These are phyloP conservation scores for Cryptosporidium parvum DNA, from an alignment of 169 alveolate genomes.

Conservation along the genomic window DNA sequence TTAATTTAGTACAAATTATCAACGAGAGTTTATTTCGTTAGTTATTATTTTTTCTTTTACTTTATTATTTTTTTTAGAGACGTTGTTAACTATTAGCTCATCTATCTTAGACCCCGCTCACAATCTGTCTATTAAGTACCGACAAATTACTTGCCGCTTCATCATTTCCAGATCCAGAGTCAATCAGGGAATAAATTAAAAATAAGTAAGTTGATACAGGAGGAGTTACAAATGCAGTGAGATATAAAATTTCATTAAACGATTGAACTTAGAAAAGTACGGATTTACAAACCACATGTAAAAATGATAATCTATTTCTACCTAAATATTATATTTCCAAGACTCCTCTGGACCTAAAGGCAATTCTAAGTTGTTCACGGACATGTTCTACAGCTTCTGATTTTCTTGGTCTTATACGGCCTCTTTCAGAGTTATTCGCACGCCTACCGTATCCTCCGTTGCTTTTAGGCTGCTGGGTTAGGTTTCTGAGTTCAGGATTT, in stretches of 20 bases:
- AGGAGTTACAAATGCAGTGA: too few relatives aligned
- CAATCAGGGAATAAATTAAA: background rate
- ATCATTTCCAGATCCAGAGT: background rate
- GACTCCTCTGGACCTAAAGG: slow-evolving; percentile 60
- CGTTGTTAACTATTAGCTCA: background rate
- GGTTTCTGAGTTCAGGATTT: background rate
- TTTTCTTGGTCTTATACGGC: slow-evolving; percentile 22
- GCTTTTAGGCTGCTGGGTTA: background rate
- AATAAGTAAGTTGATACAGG: too few relatives aligned
- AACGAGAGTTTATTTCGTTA: background rate
- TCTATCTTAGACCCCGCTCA: slow-evolving; percentile 8
- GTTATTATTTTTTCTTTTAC: background rate
- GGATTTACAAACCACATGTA: background rate
- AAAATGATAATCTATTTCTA: background rate
- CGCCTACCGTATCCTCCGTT: slow-evolving; percentile 16
- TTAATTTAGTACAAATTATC: background rate
- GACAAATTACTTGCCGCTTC: background rate
- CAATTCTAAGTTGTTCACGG: slow-evolving; percentile 61
- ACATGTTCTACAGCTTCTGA: slow-evolving; percentile 73
- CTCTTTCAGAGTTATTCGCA: slow-evolving; percentile 18
- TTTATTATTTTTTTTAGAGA: background rate
- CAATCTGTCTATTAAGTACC: slow-evolving; percentile 14
- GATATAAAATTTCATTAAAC: too few relatives aligned
- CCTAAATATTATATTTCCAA: slow-evolving; percentile 26
- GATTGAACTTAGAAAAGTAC: too few relatives aligned